Base-by-base conservation (phyloP, 2,329 filamentous ascomycete species). In the Phoma sp. region DNA sequence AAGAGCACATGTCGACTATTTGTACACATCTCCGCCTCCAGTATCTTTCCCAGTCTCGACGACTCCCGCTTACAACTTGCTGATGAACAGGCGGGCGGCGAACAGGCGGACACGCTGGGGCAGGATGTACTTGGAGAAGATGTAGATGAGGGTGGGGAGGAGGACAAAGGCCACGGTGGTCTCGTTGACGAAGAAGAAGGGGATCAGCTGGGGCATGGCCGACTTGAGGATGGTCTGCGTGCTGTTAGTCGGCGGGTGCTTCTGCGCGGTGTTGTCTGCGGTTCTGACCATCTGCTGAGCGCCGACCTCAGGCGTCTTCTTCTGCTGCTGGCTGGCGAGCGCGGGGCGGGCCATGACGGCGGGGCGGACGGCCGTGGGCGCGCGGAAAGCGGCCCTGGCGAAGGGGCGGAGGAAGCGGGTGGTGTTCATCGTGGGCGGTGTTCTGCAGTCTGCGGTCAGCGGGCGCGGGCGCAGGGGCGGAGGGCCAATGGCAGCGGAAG, bases 151-250 rank as follows among this genome's bases (percentile, higher is more conserved):
- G 49, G 74, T 69, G 39, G 76, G 76, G 38, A 78, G 65, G 53
- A 75, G 64, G 67, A 77, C 64, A 63, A 77, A 77, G 41, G 75
- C 76, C 60, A 73, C 64, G 58, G 72, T 75, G 56, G 71, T 74
- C 74, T 78, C 76, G 70, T 77, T 78, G 67, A 78, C 74, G 72
- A 77, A 77, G 72, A 77, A 78, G 73, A 78, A 78, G 62, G 76
- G 76, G 43, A 78, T 71, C 57, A 78, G 76, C 70, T 78, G 76
- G 57, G 76, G 76, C 76, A 78, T 78, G 58, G 74, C 76, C 59
- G 76, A 76, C 68, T 74, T 73, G 64, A 77, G 73, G 49, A 75
- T 61, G 13, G 64, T 73, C 75, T 77, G 55, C 50, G 15, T 37
- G 36, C n/a, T 19, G 53, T 68, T 65, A 71, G 68, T 43, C 32